Evolutionary conservation across 2,329 filamentous ascomycete genomes (phyloP).

Genomic region (Lasiodiplodia sp.): DNA sequence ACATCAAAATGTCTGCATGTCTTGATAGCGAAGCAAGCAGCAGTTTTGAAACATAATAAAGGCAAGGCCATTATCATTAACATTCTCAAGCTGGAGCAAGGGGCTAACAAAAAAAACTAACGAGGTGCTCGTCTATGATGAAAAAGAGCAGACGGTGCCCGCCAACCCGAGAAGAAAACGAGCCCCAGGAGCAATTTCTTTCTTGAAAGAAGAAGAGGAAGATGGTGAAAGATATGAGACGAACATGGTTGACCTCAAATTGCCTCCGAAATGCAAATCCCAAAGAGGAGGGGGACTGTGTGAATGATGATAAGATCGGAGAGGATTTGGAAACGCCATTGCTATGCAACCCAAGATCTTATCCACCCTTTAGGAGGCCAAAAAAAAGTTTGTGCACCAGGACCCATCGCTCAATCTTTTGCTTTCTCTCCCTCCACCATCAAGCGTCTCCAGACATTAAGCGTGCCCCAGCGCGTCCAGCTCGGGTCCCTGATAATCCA

Average conservation of each 20-base stretch:
- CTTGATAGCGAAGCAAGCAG: neutral
- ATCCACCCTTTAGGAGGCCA: neutral
- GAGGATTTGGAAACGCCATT: neutral
- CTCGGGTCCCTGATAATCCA: neutral
- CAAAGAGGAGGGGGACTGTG: neutral
- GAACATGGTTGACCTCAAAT: neutral
- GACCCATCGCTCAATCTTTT: neutral
- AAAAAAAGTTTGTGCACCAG: neutral
- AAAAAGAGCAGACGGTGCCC: neutral
- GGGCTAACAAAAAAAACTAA: neutral
- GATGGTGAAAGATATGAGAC: neutral
- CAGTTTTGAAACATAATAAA: neutral
- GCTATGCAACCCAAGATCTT: constrained; percentile 20
- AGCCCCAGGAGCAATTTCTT: neutral
- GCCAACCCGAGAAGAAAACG: neutral
- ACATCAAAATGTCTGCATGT: too few relatives aligned
- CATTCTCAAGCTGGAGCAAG: neutral
- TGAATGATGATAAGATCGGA: neutral
- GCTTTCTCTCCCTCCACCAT: neutral
- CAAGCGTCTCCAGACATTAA: neutral
- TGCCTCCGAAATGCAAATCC: neutral
- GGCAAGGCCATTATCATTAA: neutral
- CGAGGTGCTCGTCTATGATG: neutral
- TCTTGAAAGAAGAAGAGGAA: neutral
- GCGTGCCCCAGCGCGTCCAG: neutral